A percentile compares a stretch with the other conserved stretches of the same genome.
phyloP scores from a whole-genome alignment of 345 rosid species.

The Durio zibethinus region DNA sequence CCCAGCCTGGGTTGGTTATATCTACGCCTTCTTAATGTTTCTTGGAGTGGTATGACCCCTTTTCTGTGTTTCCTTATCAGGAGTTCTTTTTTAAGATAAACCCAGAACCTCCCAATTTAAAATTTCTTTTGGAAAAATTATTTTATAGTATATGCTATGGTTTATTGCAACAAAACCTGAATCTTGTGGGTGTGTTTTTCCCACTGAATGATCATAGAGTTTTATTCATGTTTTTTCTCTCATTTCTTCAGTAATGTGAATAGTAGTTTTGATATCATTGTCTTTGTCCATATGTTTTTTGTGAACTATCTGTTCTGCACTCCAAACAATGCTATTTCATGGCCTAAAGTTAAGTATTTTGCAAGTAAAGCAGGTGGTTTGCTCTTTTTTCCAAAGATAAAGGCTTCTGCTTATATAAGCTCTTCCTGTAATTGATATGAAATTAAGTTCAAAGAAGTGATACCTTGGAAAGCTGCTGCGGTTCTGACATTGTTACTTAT shows the following conservation, averaged over 20 bases:
- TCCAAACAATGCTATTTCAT: not conserved
- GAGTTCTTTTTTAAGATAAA: not conserved
- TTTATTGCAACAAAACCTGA: not conserved
- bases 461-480: not conserved
- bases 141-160: not conserved
- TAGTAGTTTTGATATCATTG: not conserved
- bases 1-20: constrained; percentile 84
- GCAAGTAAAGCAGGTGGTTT: not conserved
- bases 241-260: not conserved
- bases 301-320: not conserved
- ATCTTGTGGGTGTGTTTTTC: not conserved
- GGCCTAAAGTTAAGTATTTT: not conserved
- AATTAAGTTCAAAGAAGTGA: not conserved
- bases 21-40: constrained; percentile 80
- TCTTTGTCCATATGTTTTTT: not conserved
- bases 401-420: not conserved
- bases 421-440: not conserved
- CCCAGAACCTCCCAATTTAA: not conserved
- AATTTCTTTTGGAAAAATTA: not conserved
- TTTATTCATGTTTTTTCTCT: not conserved
- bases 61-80: not conserved
- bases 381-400: not conserved
- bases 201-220: not conserved
- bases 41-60: constrained; percentile 65
- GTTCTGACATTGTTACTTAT: constrained; percentile 16